phyloP scores from a whole-genome alignment of 176 grass and related monocot genomes.

The bread wheat (Triticum aestivum) region DNA sequence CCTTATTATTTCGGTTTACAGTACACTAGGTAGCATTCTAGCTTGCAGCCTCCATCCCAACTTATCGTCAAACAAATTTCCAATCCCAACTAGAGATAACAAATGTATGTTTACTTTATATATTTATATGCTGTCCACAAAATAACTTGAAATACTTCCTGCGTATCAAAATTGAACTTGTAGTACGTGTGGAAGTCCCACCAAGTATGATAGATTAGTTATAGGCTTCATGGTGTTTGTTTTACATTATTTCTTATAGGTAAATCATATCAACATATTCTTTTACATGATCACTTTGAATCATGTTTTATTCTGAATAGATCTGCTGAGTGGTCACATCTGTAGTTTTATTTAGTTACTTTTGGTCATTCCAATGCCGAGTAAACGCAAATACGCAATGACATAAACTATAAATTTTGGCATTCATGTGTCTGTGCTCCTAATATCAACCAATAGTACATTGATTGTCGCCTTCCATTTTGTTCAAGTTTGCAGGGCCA shows the following conservation, averaged over 20 bases:
- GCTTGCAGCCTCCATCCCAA: not conserved
- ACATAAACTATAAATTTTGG: constrained; percentile 26
- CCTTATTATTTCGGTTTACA: constrained; percentile 17
- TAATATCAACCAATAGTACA: not conserved
- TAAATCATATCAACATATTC: constrained; percentile 5
- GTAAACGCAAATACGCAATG: not conserved
- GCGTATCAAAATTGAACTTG: not conserved
- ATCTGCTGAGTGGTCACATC: constrained; percentile 3
- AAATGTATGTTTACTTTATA: not conserved
- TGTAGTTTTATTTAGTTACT: not conserved
- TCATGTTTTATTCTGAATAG: not conserved
- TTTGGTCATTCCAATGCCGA: not conserved
- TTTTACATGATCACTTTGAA: constrained; percentile 13
- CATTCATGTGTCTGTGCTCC: not conserved
- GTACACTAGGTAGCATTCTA: not conserved
- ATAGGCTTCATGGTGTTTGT: not conserved
- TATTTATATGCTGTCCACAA: not conserved
- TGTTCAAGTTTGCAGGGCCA: constrained; percentile 44
- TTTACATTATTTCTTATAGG: not conserved
- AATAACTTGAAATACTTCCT: not conserved
- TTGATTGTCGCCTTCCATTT: not conserved
- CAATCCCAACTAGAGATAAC: not conserved
- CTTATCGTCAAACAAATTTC: not conserved
- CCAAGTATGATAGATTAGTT: not conserved
- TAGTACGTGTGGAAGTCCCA: not conserved